Base-by-base conservation (phyloP, 2,329 filamentous ascomycete genomes). In the Corinectria fuckeliana region DNA sequence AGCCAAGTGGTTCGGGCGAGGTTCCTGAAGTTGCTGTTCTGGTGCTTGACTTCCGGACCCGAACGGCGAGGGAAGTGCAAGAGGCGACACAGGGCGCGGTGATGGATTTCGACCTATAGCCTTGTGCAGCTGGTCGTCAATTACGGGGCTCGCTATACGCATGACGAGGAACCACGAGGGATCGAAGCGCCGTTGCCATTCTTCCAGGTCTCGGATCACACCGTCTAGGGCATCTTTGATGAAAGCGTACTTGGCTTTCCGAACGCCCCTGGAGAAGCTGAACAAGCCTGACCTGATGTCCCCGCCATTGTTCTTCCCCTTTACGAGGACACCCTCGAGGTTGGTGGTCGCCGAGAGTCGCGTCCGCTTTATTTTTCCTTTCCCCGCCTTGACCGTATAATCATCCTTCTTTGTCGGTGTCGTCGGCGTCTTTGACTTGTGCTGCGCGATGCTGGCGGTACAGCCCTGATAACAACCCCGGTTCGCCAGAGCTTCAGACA, bases 101-200 rank as follows among this genome's bases (percentile, higher is more conserved):
- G 52, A 41, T 6, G 32, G 41, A 16, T 52, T 36, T 14, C 30
- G 32, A 5, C 2, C 18, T n/a, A 49, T 32, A 6, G 36, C 36
- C 13, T 23, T 34, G 13, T 20, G 34, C 7, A 52, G 49, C 23
- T 41, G 34, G 14, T 20, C 34, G 45, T 58, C 56, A 14, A 58
- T 23, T 5, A n/a, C 10, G 20, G n/a, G 56, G 14, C 48, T 32
- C 18, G 49, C 42, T 20, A 58, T 45, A n/a, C 49, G 34, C 49
- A 58, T 58, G n/a, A 58, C 36, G 18, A 58, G 41, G 34, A 36
- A 58, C 56, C 56, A 58, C 7, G 56, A 49, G n/a, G 49, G 49
- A 38, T 58, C 56, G 42, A 51, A 52, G 34, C 41, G 49, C 4
- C 32, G 30, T 34, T 58, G 56, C 56, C 56, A 58, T 5, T 52